These are phyloP conservation scores for Besnoitia besnoiti DNA, from an alignment of 169 alveolate genomes.

Conservation along the genomic window DNA sequence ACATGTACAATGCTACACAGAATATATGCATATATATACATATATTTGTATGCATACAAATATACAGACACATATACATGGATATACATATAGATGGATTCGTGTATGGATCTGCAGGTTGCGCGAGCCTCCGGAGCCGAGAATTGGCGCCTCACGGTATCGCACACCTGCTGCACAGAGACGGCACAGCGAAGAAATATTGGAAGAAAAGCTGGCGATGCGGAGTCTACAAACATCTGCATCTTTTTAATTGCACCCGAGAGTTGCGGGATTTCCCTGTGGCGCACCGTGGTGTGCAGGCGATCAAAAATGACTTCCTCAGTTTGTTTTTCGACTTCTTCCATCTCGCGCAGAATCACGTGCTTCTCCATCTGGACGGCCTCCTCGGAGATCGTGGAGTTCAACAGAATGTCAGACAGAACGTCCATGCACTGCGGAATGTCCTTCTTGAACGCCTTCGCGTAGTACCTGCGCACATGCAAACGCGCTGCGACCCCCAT, in stretches of 20 bases:
- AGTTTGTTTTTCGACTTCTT: conserved; percentile 90
- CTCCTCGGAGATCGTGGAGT: conserved; percentile 86
- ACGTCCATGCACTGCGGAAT: conserved; percentile 84
- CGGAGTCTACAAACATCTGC: no score
- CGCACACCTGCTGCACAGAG: no score
- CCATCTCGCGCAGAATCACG: conserved; percentile 94
- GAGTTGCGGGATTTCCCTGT: no score
- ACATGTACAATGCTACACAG: neutral
- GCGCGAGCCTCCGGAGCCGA: no score
- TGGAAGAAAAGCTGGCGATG: no score
- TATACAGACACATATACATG: neutral
- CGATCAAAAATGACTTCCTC: conserved; percentile 94
- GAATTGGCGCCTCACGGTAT: no score
- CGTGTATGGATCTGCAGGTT: neutral
- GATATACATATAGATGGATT: neutral
- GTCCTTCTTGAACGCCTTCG: conserved; percentile 64
- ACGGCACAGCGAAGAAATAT: no score
- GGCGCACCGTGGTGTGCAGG: conserved; percentile 83
- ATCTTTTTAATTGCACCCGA: no score
- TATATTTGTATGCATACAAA: neutral
- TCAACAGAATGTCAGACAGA: conserved; percentile 90
- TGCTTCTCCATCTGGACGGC: conserved; percentile 91
- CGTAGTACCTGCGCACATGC: conserved; percentile 58
- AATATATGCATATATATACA: neutral
- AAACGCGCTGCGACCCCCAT: neutral